Percentiles rank a stretch among this genome's conserved stretches.
Evolutionary conservation across 768 basidiomycete genomes (phyloP).

Genomic region (Hygrophoropsis aurantiaca): DNA sequence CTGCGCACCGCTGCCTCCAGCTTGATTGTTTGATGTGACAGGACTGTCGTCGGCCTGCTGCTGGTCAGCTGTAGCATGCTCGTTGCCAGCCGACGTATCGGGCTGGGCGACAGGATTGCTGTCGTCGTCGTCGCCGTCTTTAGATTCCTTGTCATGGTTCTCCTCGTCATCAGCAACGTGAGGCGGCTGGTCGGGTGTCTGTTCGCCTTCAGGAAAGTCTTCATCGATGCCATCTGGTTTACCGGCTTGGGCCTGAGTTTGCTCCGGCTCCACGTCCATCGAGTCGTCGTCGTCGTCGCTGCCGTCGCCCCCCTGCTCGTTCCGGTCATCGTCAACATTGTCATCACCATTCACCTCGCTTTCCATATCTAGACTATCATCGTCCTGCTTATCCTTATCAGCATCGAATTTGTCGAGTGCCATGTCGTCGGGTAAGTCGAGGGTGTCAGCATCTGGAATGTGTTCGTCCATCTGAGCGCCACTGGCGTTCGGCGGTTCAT

Average conservation of each 20-base stretch:
- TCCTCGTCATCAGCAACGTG: constrained; percentile 17
- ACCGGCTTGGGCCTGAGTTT: too few species aligned
- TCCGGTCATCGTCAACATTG: constrained; percentile 32
- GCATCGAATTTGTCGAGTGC: constrained; percentile 47
- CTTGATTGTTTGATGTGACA: constrained; percentile 12
- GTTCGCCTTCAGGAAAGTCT: constrained; percentile 16
- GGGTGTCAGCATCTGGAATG: constrained; percentile 74
- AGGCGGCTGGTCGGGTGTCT: constrained; percentile 7
- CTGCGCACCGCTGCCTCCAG: constrained; percentile 4
- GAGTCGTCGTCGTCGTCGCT: constrained; percentile 33
- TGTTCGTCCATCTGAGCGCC: constrained; percentile 76
- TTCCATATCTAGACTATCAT: constrained; percentile 23
- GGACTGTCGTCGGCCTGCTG: constrained; percentile 15
- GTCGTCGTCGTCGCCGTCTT: constrained; percentile 22
- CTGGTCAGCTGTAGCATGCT: constrained; percentile 15
- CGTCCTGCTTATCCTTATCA: constrained; percentile 28
- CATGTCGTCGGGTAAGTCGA: constrained; percentile 90
- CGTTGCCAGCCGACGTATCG: constrained; percentile 32
- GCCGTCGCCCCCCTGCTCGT: constrained; percentile 17
- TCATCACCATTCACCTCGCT: constrained; percentile 38
- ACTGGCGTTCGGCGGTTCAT: constrained; percentile 46
- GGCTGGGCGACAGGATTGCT: constrained; percentile 32
- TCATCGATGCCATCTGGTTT: constrained; percentile 24
- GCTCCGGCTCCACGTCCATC: constrained; percentile 13
- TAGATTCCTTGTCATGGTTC: constrained; percentile 13